Base-by-base conservation (phyloP, 345 rosid species). In the Lepidium africanum region DNA sequence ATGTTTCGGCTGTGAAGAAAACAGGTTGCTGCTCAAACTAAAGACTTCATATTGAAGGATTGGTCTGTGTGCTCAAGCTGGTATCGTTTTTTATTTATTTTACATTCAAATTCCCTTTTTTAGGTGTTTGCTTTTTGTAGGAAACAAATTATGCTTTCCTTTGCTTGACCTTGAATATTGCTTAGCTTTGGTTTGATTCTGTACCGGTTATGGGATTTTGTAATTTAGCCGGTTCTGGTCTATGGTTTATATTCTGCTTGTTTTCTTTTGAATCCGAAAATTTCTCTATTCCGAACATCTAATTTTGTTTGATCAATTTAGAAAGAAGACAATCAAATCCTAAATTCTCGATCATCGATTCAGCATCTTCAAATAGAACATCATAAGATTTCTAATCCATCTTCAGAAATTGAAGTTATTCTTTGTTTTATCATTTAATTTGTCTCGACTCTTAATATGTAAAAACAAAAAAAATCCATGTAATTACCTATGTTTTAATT, bases 1-100 rank as follows among this genome's bases (percentile, higher is more conserved):
- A 92, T 71, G 98, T 92, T 52, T 87, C 98, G n/a, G 98, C 88
- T 4, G 77, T 92, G 73, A 92, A 89, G 91, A 87, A 77, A 78
- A 89, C 80, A 0, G 91, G 95, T 45, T 92, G 98, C 86, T 92
- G 98, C 87, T 87, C 92, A 5, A 84, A 78, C 70, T 89, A 87
- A 41, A 56, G 23, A 63, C 75, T 52, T 19, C 63, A 54, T 49
- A 39, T 56, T 47, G 76, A 30, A 1, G 38, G 38, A 19, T 64
- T 63, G 69, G 33, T 53, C 9, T 71, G 5, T 62, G 7, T 39
- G 36, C 15, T 60, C 38, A 49, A 50, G 50, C 45, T 38, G 30
- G 35, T 27, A 36, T 54, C 42, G 7, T 8, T 1, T 49, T 33
- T 41, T 1, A 32, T 2, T 39, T 69, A 4, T 1, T 35, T 47